Conservation (phyloP, 2,329 filamentous ascomycete genomes). For the Tympanopsis confertula region DNA sequence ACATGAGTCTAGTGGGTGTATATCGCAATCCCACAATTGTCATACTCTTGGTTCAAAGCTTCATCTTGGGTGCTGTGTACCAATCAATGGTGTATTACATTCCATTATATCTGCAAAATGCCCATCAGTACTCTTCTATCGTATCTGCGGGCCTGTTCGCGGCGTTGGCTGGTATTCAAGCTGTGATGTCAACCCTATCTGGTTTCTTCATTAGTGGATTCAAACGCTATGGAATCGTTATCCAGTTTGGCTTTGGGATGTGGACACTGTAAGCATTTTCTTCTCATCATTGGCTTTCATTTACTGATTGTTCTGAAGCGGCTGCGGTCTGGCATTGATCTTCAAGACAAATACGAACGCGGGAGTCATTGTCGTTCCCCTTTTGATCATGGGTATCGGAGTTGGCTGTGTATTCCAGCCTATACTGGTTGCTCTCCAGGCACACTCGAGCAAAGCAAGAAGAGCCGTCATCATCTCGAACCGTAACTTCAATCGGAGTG, state of each 20-base stretch:
- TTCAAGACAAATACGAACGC: conserved; percentile 30
- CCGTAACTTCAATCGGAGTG: conserved; percentile 48
- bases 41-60: conserved; percentile 43
- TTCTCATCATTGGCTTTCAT: neutral
- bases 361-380: conserved; percentile 34
- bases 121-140: conserved; percentile 16
- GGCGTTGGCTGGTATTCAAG: conserved; percentile 34
- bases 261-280: conserved; percentile 18
- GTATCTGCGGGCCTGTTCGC: conserved; percentile 38
- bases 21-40: conserved; percentile 40
- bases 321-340: conserved; percentile 36
- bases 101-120: conserved; percentile 51
- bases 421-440: conserved; percentile 43
- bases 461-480: conserved; percentile 51
- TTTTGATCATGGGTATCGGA: conserved; percentile 37
- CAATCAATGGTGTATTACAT: conserved; percentile 49
- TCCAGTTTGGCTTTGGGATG: conserved; percentile 27
- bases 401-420: conserved; percentile 36
- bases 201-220: conserved; percentile 45
- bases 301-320: conserved; percentile 12
- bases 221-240: conserved; percentile 46
- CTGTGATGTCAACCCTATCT: conserved; percentile 29
- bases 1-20: conserved; percentile 26
- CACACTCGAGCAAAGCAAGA: conserved; percentile 41
- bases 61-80: conserved; percentile 47